Base-by-base conservation (phyloP, 768 basidiomycete genomes). In the Scleroderma bovista region DNA sequence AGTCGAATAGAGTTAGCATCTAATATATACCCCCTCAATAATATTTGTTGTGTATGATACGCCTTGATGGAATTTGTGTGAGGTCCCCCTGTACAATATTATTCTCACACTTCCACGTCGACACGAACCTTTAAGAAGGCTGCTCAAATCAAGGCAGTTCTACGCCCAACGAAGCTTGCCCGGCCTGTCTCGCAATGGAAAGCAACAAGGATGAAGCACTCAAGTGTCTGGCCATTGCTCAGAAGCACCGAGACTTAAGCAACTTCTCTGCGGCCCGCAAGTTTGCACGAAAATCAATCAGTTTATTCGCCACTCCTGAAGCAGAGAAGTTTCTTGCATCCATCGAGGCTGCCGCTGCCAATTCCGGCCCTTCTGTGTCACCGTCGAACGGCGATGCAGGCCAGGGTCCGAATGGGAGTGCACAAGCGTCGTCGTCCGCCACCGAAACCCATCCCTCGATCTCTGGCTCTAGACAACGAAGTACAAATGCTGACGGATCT, bases 181-280 rank as follows among this genome's bases (percentile, higher is more conserved):
- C 2, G 46, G 46, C 51, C 50, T 19, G 47, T 44, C 51, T 51
- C 55, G 50, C 32, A 46, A 88, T 89, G 87, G 87, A 88, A 67
- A 84, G 85, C 68, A 95, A 95, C 75, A 89, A 81, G 58, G 92
- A 95, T 63, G 92, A 95, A 69, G 92, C 92, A 32, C 66, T 86
- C 50, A 83, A 86, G 59, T 91, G 89, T 63, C 77, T 95, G 45
- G 64, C 70, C 43, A 89, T 96, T 55, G 86, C 93, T 3, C 81
- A 83, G 61, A 80, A 79, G 60, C 84, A 93, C 65, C 75, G 79
- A 53, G 78, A 83, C 47, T 73, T 81, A 40, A 83, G 80, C 43
- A 91, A 94, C 65, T 70, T 82, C 48, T 54, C 84, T 38, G 81
- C 87, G 2, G 92, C 94, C 1, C 81, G 85, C 63, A 91, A 90